Conservation (phyloP, 371 early-diverging fungal genomes). For the Ordospora colligata region DNA sequence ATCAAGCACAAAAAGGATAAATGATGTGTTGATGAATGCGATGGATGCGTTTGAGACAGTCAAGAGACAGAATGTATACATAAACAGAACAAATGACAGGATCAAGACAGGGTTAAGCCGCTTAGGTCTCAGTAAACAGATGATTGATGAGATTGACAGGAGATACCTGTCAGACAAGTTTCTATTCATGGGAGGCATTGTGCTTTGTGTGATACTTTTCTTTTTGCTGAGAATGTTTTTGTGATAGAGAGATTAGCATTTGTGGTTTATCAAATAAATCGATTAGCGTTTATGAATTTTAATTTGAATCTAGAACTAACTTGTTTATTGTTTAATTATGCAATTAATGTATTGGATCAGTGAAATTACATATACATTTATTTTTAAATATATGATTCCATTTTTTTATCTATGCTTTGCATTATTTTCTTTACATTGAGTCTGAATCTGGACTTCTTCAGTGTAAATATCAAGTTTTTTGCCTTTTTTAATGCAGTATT, state of each 20-base stretch:
- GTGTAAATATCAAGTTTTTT: background rate
- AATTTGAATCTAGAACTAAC: background rate
- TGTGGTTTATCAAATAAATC: background rate
- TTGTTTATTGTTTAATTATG: background rate
- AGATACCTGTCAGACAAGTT: constrained; percentile 48
- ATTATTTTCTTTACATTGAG: background rate
- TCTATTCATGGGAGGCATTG: constrained; percentile 41
- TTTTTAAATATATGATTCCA: background rate
- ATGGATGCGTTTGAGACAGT: constrained; percentile 41
- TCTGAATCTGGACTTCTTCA: background rate
- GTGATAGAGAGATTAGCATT: background rate
- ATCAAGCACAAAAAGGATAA: constrained; percentile 34
- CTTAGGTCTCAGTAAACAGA: constrained; percentile 40
- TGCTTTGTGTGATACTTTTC: constrained; percentile 37
- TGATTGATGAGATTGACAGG: constrained; percentile 39
- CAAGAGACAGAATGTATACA: constrained; percentile 38
- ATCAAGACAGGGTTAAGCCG: constrained; percentile 31
- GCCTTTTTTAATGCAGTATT: background rate
- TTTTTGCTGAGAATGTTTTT: constrained; percentile 52
- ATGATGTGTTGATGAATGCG: constrained; percentile 30
- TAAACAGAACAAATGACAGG: constrained; percentile 39
- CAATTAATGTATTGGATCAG: no score
- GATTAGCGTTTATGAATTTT: background rate
- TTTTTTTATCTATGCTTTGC: constrained; percentile 5
- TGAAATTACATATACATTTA: background rate